These are phyloP conservation scores for Penicillium sclerotigenum DNA, from an alignment of 2,329 filamentous ascomycete genomes.

Conservation along the genomic window DNA sequence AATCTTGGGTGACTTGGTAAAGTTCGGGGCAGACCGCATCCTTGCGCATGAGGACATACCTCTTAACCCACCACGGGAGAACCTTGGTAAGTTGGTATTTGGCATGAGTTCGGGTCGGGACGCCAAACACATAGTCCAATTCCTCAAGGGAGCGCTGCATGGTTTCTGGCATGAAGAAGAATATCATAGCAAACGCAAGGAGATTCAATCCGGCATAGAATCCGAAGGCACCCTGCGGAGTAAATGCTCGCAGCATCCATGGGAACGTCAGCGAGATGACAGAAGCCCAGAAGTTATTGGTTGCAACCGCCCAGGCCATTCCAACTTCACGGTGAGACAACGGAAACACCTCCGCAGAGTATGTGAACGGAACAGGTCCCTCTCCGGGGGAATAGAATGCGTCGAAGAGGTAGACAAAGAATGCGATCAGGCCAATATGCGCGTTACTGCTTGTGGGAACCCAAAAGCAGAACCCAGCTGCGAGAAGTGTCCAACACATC, in stretches of 20 bases:
- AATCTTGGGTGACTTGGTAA: constrained; percentile 33
- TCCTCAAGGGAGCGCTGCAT: constrained; percentile 52
- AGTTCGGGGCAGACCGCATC: constrained; percentile 47
- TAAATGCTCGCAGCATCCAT: constrained; percentile 44
- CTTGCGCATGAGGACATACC: constrained; percentile 54
- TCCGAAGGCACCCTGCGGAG: constrained; percentile 52
- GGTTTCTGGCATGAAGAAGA: constrained; percentile 54
- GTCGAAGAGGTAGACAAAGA: constrained; percentile 59
- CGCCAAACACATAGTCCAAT: constrained; percentile 52
- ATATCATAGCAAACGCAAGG: constrained; percentile 56
- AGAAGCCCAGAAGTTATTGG: constrained; percentile 42
- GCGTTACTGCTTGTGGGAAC: constrained; percentile 12
- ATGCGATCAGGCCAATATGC: constrained; percentile 21
- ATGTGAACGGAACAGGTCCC: constrained; percentile 22
- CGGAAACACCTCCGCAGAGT: constrained; percentile 39
- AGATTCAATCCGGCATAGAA: constrained; percentile 59
- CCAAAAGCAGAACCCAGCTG: constrained; percentile 24
- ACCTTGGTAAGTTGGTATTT: constrained; percentile 54
- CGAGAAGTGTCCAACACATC: constrained; percentile 28
- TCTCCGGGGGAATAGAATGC: constrained; percentile 63
- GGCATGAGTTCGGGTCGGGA: constrained; percentile 54
- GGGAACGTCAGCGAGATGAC: constrained; percentile 47
- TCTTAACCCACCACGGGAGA: constrained; percentile 58
- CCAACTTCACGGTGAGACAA: constrained; percentile 48
- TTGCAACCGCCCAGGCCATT: constrained; percentile 39